Evolutionary conservation across 2,329 filamentous ascomycete species (phyloP).

Genomic region (Clonostachys rhizophaga): DNA sequence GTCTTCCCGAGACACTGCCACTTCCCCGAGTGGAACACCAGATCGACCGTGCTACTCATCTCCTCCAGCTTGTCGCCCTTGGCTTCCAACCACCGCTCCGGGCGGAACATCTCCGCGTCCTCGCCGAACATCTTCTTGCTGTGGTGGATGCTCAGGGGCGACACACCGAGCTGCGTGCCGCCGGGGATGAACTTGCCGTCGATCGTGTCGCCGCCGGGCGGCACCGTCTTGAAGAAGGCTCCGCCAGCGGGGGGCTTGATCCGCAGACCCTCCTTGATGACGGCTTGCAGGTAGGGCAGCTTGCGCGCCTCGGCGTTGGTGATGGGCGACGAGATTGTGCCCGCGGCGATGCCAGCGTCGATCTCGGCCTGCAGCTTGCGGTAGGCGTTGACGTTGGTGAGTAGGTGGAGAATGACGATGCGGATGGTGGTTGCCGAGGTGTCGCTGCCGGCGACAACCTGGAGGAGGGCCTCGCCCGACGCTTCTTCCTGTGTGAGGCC

Average conservation of each 20-base stretch:
- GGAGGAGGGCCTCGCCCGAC: constrained; percentile 21
- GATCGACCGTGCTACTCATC: constrained; percentile 32
- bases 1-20: constrained; percentile 37
- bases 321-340: constrained; percentile 18
- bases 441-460: constrained; percentile 30
- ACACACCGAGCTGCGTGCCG: constrained; percentile 38
- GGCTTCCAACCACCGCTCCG: constrained; percentile 42
- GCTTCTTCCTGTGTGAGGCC: constrained; percentile 21
- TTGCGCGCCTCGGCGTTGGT: constrained; percentile 23
- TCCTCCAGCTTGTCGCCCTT: constrained; percentile 17
- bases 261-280: constrained; percentile 42
- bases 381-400: constrained; percentile 41
- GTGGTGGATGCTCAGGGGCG: constrained; percentile 31
- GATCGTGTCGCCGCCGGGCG: constrained; percentile 19
- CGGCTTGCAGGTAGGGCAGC: constrained; percentile 38
- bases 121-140: constrained; percentile 27
- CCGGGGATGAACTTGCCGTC: constrained; percentile 33
- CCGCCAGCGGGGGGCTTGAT: constrained; percentile 28
- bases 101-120: constrained; percentile 36
- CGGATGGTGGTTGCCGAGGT: constrained; percentile 45
- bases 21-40: constrained; percentile 37
- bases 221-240: constrained; percentile 27
- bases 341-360: constrained; percentile 30
- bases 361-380: constrained; percentile 29
- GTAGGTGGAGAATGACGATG: constrained; percentile 44